phyloP scores from a whole-genome alignment of 129 eudicot genomes.

The Flaveria linearis region DNA sequence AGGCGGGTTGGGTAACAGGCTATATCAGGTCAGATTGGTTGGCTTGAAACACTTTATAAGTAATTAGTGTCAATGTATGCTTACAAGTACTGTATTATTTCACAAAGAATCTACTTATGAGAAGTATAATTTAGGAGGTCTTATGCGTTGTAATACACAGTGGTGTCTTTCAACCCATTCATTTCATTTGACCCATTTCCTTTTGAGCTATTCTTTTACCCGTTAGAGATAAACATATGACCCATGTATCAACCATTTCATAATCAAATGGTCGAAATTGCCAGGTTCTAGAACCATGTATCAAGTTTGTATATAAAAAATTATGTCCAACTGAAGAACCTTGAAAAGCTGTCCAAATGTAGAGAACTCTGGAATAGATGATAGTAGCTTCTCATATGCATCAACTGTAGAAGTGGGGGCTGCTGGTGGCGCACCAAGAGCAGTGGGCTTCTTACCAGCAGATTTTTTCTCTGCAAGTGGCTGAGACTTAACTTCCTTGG shows the following conservation, averaged over 20 bases:
- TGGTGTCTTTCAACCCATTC: neutral
- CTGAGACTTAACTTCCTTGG: slow-evolving; percentile 80
- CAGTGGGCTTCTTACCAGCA: slow-evolving; percentile 76
- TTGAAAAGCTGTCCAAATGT: slow-evolving; percentile 78
- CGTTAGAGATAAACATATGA: neutral
- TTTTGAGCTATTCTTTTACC: neutral
- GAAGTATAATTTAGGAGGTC: neutral
- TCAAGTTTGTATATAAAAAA: neutral
- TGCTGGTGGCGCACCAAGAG: slow-evolving; percentile 66
- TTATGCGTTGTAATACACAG: neutral
- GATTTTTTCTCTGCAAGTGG: slow-evolving; percentile 82
- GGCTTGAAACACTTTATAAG: neutral
- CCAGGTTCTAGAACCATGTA: neutral
- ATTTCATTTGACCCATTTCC: neutral
- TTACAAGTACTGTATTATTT: neutral
- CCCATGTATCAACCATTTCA: neutral
- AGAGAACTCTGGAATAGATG: slow-evolving; percentile 78
- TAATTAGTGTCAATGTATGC: neutral
- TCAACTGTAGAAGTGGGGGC: slow-evolving; percentile 67
- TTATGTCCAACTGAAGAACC: slow-evolving; percentile 40
- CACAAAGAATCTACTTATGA: neutral
- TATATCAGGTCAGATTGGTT: neutral
- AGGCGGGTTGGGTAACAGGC: neutral
- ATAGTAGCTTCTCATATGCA: slow-evolving; percentile 71
- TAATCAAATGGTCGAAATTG: slow-evolving; percentile 6